These are phyloP conservation scores for Tremella mesenterica DNA, from an alignment of 768 basidiomycete species.

Conservation along the genomic window DNA sequence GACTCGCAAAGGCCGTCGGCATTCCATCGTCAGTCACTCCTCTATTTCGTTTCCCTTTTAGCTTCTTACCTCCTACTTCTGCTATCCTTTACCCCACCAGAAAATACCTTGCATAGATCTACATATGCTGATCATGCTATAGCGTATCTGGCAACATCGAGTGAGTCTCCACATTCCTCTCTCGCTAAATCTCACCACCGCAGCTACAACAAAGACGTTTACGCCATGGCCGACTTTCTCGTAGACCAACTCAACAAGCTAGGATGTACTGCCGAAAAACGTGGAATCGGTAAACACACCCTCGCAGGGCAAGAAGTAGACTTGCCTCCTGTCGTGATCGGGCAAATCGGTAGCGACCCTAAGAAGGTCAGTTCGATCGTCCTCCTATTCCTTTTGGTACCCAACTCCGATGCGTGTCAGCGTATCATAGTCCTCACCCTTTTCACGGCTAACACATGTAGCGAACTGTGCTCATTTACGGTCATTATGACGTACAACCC, in stretches of 20 bases:
- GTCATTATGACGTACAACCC: slow-evolving; percentile 93
- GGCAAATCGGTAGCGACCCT: slow-evolving; percentile 68
- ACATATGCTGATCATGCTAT: neutral
- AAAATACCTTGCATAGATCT: neutral
- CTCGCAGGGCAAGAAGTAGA: slow-evolving; percentile 62
- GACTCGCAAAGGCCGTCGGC: slow-evolving; percentile 70
- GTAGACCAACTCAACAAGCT: slow-evolving; percentile 62
- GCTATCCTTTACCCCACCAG: neutral
- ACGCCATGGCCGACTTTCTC: slow-evolving; percentile 79
- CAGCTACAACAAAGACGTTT: slow-evolving; percentile 62
- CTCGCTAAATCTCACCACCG: neutral
- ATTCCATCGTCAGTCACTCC: slow-evolving; percentile 57
- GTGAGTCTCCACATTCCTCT: slow-evolving; percentile 39
- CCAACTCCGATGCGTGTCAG: too few relatives aligned
- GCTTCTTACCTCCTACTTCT: neutral
- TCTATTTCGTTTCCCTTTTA: neutral
- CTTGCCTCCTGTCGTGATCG: slow-evolving; percentile 77
- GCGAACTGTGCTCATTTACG: slow-evolving; percentile 89
- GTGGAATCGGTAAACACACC: slow-evolving; percentile 66
- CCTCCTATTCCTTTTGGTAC: neutral
- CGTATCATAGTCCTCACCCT: too few relatives aligned
- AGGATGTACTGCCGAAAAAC: slow-evolving; percentile 66
- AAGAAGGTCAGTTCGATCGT: slow-evolving; percentile 51
- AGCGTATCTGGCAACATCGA: slow-evolving; percentile 44
- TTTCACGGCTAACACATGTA: slow-evolving; percentile 18